Evolutionary conservation across 75 land plant genomes (phyloP), one percentile per base, ranked within the genome.

Genomic region (Selaginella tamariscina): DNA sequence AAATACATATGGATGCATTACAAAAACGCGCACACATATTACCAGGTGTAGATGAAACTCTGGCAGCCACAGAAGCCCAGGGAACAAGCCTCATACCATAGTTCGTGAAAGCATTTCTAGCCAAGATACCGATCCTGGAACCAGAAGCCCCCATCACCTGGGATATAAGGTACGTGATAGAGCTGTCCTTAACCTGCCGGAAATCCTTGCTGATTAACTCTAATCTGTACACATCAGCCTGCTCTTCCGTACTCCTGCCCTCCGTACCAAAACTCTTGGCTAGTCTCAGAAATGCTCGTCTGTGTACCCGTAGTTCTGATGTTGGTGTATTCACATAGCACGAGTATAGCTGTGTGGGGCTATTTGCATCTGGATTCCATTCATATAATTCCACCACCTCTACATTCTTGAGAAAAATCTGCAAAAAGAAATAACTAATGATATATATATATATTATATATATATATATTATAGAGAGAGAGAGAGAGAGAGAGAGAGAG

Each of bases 41-140:
- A n/a, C n/a, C n/a, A n/a, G n/a, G n/a, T n/a, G 20, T 30, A 57
- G 75, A 55, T 32, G 97, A 79, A 54, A 82, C 74, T 57, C 88
- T 86, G 2, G 89, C 89, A 55, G 98, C 98, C 63, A 92, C 79
- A 33, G 98, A 79, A 32, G 86, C 94, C 94, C 98, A 92, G 0
- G 98, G 98, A 13, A 92, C 79, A 5, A 92, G 75, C 65, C 82
- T 82, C 56, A 88, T 65, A 67, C 81, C 89, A 75, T 84, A 80
- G 31, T 85, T 83, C 67, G 81, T 88, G 2, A 81, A 80, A 67
- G 90, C 94, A 67, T 70, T 73, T 56, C 77, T 70, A 59, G 88
- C 87, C 74, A 92, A 79, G 23, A 69, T 65, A 56, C 89, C 94
- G 72, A 88, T 82, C 65, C 78, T 82, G 73, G 86, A 82, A 18